phyloP scores from a whole-genome alignment of 2,329 filamentous ascomycete genomes.

The Xylariaceae sp. region DNA sequence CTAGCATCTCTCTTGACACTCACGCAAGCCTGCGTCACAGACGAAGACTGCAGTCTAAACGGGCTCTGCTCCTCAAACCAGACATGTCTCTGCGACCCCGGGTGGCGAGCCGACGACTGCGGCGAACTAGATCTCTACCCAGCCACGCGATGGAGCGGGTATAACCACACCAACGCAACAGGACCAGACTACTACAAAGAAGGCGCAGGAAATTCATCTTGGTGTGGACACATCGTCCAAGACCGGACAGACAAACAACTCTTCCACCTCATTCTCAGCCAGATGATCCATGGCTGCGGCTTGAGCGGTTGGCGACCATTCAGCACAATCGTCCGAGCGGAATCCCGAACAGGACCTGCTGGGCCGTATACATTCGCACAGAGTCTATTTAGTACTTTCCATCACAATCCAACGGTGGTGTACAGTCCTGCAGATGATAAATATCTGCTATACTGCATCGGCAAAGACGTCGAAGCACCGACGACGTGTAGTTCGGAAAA shows the following conservation, averaged over 20 bases:
- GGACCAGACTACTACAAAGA: conserved; percentile 24
- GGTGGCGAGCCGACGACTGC: conserved; percentile 43
- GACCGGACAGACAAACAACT: conserved; percentile 35
- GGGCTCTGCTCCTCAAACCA: conserved; percentile 29
- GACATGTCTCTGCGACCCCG: conserved; percentile 34
- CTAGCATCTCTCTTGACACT: not conserved
- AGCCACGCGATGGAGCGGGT: conserved; percentile 37
- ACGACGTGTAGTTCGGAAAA: conserved; percentile 24
- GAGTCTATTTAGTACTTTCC: conserved; percentile 39
- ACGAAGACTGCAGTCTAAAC: conserved; percentile 37
- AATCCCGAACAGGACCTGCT: conserved; percentile 39
- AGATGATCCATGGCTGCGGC: conserved; percentile 44
- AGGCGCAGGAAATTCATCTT: conserved; percentile 39
- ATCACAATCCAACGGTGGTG: conserved; percentile 43
- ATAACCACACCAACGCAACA: conserved; percentile 40
- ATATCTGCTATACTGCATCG: conserved; percentile 45
- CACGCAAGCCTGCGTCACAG: conserved; percentile 12
- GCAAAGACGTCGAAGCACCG: conserved; percentile 28
- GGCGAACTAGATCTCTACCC: conserved; percentile 42
- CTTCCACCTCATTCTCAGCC: conserved; percentile 43
- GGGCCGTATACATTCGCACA: conserved; percentile 42
- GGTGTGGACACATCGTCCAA: conserved; percentile 44
- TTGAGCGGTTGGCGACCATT: conserved; percentile 45
- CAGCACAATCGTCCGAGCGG: conserved; percentile 42
- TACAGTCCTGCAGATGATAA: conserved; percentile 41